A percentile compares a stretch with the other conserved stretches of the same genome.
Conservation (phyloP, 805 yeast genomes). For the Teunomyces atbi region DNA sequence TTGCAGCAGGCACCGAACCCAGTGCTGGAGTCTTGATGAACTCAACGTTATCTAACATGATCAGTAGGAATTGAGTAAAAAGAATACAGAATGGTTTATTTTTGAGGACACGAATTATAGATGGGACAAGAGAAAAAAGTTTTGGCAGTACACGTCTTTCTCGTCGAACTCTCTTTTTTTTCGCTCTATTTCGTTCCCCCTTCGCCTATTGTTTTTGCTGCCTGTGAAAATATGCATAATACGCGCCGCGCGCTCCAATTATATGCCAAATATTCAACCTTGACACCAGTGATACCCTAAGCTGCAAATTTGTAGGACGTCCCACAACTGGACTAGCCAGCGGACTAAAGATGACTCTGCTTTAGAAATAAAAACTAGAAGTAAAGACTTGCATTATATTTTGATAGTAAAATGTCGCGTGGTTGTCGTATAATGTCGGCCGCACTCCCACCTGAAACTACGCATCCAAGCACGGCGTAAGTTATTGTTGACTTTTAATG, state of each 20-base stretch:
- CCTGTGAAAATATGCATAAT: neutral
- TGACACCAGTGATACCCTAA: too few species aligned
- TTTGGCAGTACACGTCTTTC: neutral
- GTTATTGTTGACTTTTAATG: slow-evolving; percentile 8
- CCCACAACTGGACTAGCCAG: too few species aligned
- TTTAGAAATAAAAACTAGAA: too few species aligned
- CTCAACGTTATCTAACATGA: slow-evolving; percentile 44
- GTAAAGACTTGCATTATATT: too few species aligned
- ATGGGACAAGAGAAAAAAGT: neutral
- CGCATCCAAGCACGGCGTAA: too few species aligned
- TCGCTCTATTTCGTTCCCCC: neutral
- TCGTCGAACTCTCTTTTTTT: neutral
- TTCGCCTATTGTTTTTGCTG: neutral
- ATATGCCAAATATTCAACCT: too few species aligned
- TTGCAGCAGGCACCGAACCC: slow-evolving; percentile 29
- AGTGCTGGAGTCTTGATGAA: slow-evolving; percentile 63
- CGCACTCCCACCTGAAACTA: slow-evolving; percentile 1
- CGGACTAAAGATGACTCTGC: too few species aligned
- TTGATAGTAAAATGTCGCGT: too few species aligned
- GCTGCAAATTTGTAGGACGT: too few species aligned
- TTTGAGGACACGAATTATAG: neutral
- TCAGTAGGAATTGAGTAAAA: neutral
- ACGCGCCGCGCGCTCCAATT: too few species aligned
- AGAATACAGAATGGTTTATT: neutral
- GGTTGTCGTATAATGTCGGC: neutral